phyloP scores from a whole-genome alignment of 1,284 basidiomycete genomes.

The Pisolithus thermaeus region DNA sequence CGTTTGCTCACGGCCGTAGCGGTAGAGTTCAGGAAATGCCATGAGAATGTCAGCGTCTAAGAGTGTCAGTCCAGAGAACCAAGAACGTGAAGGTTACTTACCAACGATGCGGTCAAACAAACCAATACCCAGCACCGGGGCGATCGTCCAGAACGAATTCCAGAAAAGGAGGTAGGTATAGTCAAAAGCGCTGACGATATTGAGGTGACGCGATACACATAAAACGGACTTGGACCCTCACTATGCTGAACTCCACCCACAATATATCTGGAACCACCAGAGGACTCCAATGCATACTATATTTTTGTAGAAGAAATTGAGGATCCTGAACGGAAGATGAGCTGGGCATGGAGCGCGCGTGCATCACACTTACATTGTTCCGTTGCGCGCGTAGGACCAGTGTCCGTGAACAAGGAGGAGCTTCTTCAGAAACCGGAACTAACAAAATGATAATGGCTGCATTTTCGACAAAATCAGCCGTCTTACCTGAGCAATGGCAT shows the following conservation, averaged over 20 bases:
- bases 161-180: constrained; percentile 96
- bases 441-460: constrained; percentile 3
- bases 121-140: constrained; percentile 94
- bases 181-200: constrained; percentile 66
- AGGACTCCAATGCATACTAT: constrained; percentile 91
- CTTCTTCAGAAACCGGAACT: constrained; percentile 91
- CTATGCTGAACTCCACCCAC: constrained; percentile 93
- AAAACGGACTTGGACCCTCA: constrained; percentile 34
- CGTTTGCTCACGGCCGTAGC: constrained; percentile 71
- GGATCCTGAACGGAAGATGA: constrained; percentile 54
- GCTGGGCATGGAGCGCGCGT: neutral
- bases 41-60: constrained; percentile 84
- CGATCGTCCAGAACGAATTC: constrained; percentile 98
- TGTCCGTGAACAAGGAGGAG: constrained; percentile 94
- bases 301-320: constrained; percentile 99
- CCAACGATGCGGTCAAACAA: constrained; percentile 90
- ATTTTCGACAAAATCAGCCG: neutral
- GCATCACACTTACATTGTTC: constrained; percentile 65
- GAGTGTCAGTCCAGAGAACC: neutral
- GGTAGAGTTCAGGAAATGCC: constrained; percentile 90
- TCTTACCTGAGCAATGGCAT: constrained; percentile 83
- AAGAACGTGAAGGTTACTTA: constrained; percentile 32
- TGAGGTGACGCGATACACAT: constrained; percentile 3
- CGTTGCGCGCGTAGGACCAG: constrained; percentile 96
- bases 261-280: constrained; percentile 99